These are phyloP conservation scores for Apiotrichum brassicae DNA, from an alignment of 1,284 basidiomycete species.

Conservation along the genomic window DNA sequence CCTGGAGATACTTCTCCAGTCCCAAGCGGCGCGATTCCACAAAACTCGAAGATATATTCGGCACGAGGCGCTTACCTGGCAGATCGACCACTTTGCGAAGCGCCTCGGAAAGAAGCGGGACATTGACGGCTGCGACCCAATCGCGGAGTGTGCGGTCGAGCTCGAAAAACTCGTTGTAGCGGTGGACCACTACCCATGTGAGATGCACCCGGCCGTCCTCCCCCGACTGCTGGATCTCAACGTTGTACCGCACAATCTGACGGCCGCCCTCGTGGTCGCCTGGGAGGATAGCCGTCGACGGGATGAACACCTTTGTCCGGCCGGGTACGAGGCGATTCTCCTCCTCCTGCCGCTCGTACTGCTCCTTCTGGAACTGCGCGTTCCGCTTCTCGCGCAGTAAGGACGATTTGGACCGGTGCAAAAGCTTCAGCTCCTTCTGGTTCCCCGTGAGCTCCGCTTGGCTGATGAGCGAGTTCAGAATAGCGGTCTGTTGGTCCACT, in stretches of 20 bases:
- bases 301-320: constrained; percentile 69
- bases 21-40: constrained; percentile 71
- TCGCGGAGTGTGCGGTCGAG: constrained; percentile 71
- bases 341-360: constrained; percentile 83
- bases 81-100: constrained; percentile 54
- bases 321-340: constrained; percentile 75
- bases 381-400: constrained; percentile 76
- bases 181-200: constrained; percentile 82
- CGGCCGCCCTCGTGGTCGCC: constrained; percentile 67
- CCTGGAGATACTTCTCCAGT: constrained; percentile 85
- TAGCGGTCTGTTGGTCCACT: constrained; percentile 68
- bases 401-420: constrained; percentile 71
- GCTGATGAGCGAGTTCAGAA: constrained; percentile 78
- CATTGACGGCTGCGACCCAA: constrained; percentile 16
- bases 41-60: constrained; percentile 66
- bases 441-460: constrained; percentile 93
- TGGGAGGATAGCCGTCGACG: constrained; percentile 61
- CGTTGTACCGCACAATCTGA: constrained; percentile 83
- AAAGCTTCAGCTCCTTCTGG: constrained; percentile 70
- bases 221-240: constrained; percentile 76
- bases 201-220: constrained; percentile 65
- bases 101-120: neutral
- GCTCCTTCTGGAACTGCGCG: constrained; percentile 76
- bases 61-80: constrained; percentile 82
- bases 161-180: constrained; percentile 89